Base-by-base conservation (phyloP, 2,329 filamentous ascomycete species). In the Dactylellina parvicollis region DNA sequence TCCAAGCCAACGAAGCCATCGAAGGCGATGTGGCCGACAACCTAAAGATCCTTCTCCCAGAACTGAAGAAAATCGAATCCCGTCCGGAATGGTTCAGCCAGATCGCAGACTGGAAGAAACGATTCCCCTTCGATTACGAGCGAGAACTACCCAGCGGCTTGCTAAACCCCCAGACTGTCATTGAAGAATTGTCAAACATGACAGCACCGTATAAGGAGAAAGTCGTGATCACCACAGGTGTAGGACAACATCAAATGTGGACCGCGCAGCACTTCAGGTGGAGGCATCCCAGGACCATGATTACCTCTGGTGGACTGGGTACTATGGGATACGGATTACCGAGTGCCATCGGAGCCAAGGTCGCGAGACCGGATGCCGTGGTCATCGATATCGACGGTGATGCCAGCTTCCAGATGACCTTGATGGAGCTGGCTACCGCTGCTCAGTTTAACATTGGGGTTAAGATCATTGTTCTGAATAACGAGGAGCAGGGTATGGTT, bases 231-330 rank as follows among this genome's bases (percentile, higher is more conserved):
- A 84, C 92, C 1, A 98, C 94, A 1, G 95, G 94, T 82, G 95
- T 98, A 8, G 95, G 95, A 42, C 95, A 98, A 82, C 94, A 98
- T 83, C 94, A 99, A 82, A 98, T 98, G 95, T 98, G 94, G 95
- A 87, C 91, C 24, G 95, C 93, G 3, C 94, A 98, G 83, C 93
- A 96, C 84, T 98, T 92, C 88, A 88, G 92, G 78, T 98, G 95
- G 94, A 87, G 92, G 75, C 83, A 92, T 79, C 94, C 95, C 30
- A 89, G 95, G 77, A 91, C 91, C 75, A 96, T 98, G 90, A 90
- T 99, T 83, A 97, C 94, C 30, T 97, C 93, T 0, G 95, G 95
- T 81, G 95, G 95, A 80, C 88, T 98, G 16, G 92, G 93, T 74
- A 96, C 92, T 16, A 98, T 98, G 95, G 95, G 95, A 69, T 98